A percentile compares a stretch with the other conserved stretches of the same genome.
Conservation (phyloP, 441 rosid genomes). For the Erodium trifolium region DNA sequence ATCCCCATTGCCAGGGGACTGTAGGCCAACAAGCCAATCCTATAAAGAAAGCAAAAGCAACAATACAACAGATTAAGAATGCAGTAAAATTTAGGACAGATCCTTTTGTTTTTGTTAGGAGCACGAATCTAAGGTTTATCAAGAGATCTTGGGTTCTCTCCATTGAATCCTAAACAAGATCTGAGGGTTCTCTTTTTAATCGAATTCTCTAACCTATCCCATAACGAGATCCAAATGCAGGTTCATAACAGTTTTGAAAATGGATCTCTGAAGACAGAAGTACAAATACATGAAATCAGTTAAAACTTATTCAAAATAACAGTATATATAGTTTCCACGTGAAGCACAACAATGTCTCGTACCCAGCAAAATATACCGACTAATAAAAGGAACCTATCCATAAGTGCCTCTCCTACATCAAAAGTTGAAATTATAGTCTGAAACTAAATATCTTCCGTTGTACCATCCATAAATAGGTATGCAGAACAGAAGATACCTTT, state of each 20-base stretch:
- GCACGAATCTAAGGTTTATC: too few species aligned
- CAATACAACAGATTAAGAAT: background rate
- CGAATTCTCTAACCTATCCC: too few species aligned
- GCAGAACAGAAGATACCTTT: background rate
- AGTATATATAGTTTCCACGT: background rate
- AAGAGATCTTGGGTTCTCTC: too few species aligned
- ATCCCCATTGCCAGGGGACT: constrained; percentile 67
- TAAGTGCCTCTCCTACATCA: background rate
- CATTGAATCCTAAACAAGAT: too few species aligned
- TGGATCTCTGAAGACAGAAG: background rate
- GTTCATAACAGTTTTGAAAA: background rate
- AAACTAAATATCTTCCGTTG: background rate
- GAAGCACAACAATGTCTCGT: background rate
- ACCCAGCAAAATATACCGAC: background rate
- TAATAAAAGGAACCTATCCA: background rate
- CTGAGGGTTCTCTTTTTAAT: too few species aligned
- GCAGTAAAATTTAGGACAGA: background rate
- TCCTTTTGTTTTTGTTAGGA: background rate
- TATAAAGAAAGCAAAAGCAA: constrained; percentile 8
- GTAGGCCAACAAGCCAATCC: constrained; percentile 49
- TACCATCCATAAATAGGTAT: background rate
- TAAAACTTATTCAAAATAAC: background rate
- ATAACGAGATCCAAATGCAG: too few species aligned
- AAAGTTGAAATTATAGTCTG: background rate
- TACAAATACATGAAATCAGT: constrained; percentile 1